Percentiles rank a stretch among this genome's conserved stretches.
Evolutionary conservation across 768 basidiomycete species (phyloP).

Genomic region (Suillus plorans): DNA sequence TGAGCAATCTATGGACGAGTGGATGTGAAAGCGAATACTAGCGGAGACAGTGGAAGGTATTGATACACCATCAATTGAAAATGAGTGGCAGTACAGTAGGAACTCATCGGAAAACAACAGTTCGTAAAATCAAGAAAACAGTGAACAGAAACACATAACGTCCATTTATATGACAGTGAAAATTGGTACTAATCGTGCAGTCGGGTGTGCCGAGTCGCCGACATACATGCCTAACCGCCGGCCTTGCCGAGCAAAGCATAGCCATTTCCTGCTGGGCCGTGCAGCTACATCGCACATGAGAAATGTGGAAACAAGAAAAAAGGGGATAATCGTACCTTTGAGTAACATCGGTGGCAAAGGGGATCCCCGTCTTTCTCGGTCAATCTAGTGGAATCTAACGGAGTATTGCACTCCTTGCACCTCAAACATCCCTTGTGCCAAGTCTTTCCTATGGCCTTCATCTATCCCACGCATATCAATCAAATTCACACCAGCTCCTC

Average conservation of each 20-base stretch:
- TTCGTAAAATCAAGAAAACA: background rate
- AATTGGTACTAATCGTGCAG: background rate
- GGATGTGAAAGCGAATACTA: background rate
- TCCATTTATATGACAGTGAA: background rate
- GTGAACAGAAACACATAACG: background rate
- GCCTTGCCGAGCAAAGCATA: slow-evolving; percentile 68
- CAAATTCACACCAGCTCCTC: background rate
- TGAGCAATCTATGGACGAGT: background rate
- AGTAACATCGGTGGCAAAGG: slow-evolving; percentile 70
- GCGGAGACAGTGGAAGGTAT: background rate
- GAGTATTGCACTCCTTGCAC: slow-evolving; percentile 69
- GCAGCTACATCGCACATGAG: slow-evolving; percentile 41
- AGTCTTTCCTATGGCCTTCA: slow-evolving; percentile 79
- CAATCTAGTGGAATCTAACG: slow-evolving; percentile 69
- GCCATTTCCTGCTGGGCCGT: slow-evolving; percentile 72
- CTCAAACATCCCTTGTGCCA: slow-evolving; percentile 77
- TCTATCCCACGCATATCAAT: slow-evolving; percentile 38
- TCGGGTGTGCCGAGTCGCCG: background rate
- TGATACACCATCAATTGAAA: background rate
- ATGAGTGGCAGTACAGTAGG: background rate
- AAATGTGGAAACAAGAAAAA: background rate
- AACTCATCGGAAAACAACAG: background rate
- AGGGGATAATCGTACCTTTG: slow-evolving; percentile 43
- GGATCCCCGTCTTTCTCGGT: slow-evolving; percentile 77
- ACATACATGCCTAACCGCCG: slow-evolving; percentile 33